Base-by-base conservation (phyloP, 768 basidiomycete species). In the Phlebiopsis gigantea region DNA sequence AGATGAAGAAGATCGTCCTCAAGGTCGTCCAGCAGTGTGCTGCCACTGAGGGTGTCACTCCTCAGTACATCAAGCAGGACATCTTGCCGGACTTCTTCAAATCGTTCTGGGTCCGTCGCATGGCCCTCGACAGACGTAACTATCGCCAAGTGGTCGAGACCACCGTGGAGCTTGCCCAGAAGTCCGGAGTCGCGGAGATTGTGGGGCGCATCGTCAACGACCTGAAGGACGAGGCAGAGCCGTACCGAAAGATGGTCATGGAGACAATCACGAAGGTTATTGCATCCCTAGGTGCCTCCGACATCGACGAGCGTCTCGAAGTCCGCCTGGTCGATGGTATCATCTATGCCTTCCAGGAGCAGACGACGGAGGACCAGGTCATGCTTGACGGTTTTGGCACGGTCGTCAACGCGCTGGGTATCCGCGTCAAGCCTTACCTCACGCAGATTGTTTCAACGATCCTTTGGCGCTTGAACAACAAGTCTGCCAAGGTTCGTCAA, bases 1-100 rank as follows among this genome's bases (percentile, higher is more conserved):
- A 99, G 78, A 99, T 99, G 97, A 96, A 98, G 83, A 97, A 98
- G 80, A 98, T 98, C 62, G 97, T 99, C 5, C 75, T 99, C 50
- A 98, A 98, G 72, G 97, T 99, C 56, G 95, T 98, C 65, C 97
- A 98, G 73, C 97, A 98, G 71, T 98, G 97, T 67, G 93, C 97
- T 29, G 92, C 93, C 8, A 99, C 97, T 1, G 97, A 99, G 69
- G 97, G 97, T 75, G 97, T 99, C 34, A 93, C 93, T 0, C 85
- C 97, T 2, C 81, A 84, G 41, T 99, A 98, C 71, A 97, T 99
- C 69, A 96, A 93, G 67, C 88, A 95, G 63, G 97, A 99, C 66
- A 98, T 99, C 55, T 80, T 98, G 5, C 97, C 97, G 22, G 97
- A 99, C 73, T 98, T 98, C 74, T 99, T 98, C 87, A 97, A 94